A percentile compares a stretch with the other conserved stretches of the same genome.
These are phyloP conservation scores for Paxillus rubicundulus DNA, from an alignment of 768 basidiomycete genomes.

Conservation along the genomic window DNA sequence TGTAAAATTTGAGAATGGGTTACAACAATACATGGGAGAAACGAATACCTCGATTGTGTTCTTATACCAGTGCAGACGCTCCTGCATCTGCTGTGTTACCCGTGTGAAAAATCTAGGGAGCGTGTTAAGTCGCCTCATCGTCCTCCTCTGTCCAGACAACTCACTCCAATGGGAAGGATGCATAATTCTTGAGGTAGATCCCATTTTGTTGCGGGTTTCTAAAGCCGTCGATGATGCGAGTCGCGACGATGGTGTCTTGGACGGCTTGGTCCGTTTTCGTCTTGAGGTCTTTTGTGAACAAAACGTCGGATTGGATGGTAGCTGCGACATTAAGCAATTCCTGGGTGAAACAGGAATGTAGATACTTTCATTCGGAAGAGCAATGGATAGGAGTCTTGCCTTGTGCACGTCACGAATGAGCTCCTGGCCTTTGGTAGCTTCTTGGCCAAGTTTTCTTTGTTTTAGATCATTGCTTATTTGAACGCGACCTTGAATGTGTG, in stretches of 20 bases:
- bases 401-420: conserved; percentile 65
- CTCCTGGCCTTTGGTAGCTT: conserved; percentile 70
- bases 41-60: too few species aligned
- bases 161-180: conserved; percentile 80
- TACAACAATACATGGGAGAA: too few species aligned
- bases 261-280: conserved; percentile 74
- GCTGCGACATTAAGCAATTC: conserved; percentile 63
- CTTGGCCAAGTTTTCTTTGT: conserved; percentile 71
- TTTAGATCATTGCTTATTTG: conserved; percentile 81
- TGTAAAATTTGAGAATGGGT: too few species aligned
- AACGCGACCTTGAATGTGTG: conserved; percentile 71
- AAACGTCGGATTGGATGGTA: conserved; percentile 63
- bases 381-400: conserved; percentile 34
- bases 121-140: not conserved
- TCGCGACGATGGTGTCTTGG: conserved; percentile 76
- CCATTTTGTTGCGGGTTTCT: conserved; percentile 70
- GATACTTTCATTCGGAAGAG: not conserved
- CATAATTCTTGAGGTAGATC: conserved; percentile 71
- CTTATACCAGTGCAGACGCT: conserved; percentile 44
- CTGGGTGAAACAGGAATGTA: conserved; percentile 35
- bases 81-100: conserved; percentile 61
- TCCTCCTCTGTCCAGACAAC: conserved; percentile 22
- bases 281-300: conserved; percentile 67
- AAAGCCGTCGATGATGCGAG: conserved; percentile 75
- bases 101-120: conserved; percentile 19